Conservation (phyloP, 75 land plant species). For the Gnetum montanum region DNA sequence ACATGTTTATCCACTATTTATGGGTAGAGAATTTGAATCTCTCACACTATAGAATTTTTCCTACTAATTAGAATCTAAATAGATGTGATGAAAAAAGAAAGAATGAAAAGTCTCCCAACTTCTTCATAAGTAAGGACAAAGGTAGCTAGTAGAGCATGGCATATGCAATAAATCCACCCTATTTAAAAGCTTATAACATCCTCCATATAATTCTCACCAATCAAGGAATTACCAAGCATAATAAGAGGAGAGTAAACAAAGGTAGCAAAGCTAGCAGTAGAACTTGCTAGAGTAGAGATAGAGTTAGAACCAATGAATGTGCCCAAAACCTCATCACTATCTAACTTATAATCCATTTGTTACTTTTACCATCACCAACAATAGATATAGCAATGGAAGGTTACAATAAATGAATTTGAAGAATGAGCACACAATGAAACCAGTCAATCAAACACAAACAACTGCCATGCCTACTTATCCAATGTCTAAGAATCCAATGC, state of each 20-base stretch:
- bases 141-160: background rate
- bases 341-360: background rate
- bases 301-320: background rate
- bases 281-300: background rate
- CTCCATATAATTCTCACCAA: background rate
- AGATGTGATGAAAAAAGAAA: too few species aligned
- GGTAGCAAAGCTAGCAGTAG: background rate
- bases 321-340: background rate
- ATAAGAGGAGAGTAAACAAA: background rate
- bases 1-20: too few species aligned
- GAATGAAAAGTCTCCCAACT: too few species aligned
- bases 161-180: background rate
- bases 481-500: too few species aligned
- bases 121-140: background rate
- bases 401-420: too few species aligned
- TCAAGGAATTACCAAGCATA: background rate
- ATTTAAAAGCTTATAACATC: background rate
- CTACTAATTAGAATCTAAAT: too few species aligned
- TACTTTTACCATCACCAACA: background rate
- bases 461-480: too few species aligned
- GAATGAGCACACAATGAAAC: too few species aligned
- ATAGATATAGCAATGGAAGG: background rate
- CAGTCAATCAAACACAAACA: background rate
- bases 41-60: too few species aligned
- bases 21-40: too few species aligned